A percentile compares a stretch with the other conserved stretches of the same genome.
phyloP scores from a whole-genome alignment of 257 asterid genomes.

The Solanum sparsipilum region DNA sequence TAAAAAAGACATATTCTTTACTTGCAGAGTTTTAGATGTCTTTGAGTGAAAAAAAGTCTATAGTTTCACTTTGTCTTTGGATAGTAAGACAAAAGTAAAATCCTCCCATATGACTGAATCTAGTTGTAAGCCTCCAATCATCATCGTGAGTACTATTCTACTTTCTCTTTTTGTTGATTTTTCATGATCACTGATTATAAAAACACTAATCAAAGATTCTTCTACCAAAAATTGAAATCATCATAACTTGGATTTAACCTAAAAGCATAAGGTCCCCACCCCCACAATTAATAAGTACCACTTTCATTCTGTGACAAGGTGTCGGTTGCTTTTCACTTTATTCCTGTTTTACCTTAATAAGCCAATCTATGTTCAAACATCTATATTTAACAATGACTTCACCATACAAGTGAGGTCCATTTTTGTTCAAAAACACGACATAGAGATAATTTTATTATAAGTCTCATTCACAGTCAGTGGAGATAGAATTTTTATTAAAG shows the following conservation, averaged over 20 bases:
- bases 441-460: not conserved
- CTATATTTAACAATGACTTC: not conserved
- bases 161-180: not conserved
- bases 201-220: conserved; percentile 29
- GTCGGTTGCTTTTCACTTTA: conserved; percentile 89
- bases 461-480: not conserved
- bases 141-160: not conserved
- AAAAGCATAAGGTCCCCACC: not conserved
- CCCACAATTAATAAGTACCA: conserved; percentile 11
- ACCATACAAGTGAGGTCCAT: not conserved
- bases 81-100: conserved; percentile 69
- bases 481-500: too few relatives aligned
- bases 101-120: conserved; percentile 45
- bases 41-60: conserved; percentile 24
- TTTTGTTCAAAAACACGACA: not conserved
- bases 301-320: conserved; percentile 60
- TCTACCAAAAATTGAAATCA: conserved; percentile 16
- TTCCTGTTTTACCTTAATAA: conserved; percentile 38
- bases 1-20: conserved; percentile 54
- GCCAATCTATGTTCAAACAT: conserved; percentile 9
- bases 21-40: conserved; percentile 69
- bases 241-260: conserved; percentile 3
- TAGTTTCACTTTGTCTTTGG: conserved; percentile 58
- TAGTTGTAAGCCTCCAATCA: conserved; percentile 19
- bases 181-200: conserved; percentile 5